Conservation (phyloP, 2,329 filamentous ascomycete genomes). For the Clarireedia paspali region DNA sequence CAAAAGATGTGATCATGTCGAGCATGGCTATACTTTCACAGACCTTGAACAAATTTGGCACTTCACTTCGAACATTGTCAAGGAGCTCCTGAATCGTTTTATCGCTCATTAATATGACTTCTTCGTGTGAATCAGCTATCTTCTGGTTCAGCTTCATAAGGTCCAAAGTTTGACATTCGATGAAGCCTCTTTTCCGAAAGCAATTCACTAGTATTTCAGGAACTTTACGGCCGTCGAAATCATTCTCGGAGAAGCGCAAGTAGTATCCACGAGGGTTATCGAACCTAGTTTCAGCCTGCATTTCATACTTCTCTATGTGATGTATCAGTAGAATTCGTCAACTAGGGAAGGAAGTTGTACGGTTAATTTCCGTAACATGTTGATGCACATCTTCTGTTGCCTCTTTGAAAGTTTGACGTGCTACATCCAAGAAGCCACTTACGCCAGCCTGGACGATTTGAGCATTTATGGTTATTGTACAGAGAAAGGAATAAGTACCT, state of each 20-base stretch:
- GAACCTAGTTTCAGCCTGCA: constrained; percentile 63
- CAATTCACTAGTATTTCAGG: constrained; percentile 72
- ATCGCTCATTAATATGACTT: constrained; percentile 79
- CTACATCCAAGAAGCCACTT: constrained; percentile 80
- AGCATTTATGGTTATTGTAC: neutral
- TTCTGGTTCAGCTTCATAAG: constrained; percentile 74
- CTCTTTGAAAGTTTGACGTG: constrained; percentile 84
- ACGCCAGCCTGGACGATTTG: constrained; percentile 54
- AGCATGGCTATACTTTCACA: constrained; percentile 81
- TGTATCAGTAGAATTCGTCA: neutral
- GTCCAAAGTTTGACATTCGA: constrained; percentile 83
- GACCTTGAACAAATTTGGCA: constrained; percentile 70
- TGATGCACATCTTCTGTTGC: constrained; percentile 69
- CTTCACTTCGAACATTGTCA: constrained; percentile 59
- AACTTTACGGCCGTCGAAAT: constrained; percentile 52
- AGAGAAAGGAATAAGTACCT: constrained; percentile 36
- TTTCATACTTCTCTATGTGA: constrained; percentile 34
- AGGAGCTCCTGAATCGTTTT: constrained; percentile 65
- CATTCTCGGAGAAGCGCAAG: constrained; percentile 54
- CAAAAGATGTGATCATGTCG: constrained; percentile 78
- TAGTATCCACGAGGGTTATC: constrained; percentile 76
- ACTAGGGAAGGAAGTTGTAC: constrained; percentile 34
- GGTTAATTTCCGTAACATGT: constrained; percentile 59
- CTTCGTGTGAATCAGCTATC: constrained; percentile 73
- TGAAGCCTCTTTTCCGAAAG: constrained; percentile 60